phyloP scores from a whole-genome alignment of 2,329 filamentous ascomycete genomes.

The Ascochyta clinopodiicola region DNA sequence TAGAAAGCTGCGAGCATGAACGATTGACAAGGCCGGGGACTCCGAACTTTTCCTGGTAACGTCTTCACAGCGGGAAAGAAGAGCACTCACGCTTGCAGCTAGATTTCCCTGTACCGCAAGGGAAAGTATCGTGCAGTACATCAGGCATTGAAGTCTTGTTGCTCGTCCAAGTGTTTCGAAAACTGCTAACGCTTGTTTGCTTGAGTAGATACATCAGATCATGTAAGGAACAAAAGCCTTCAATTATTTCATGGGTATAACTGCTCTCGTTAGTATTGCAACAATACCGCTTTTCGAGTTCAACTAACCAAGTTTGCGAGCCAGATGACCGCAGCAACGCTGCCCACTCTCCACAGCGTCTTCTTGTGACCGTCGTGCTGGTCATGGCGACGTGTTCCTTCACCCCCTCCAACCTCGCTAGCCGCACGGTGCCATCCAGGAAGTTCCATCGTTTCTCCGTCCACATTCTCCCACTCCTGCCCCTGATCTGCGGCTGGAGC shows the following conservation, averaged over 20 bases:
- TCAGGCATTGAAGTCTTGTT: not conserved
- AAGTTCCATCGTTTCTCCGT: not conserved
- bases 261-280: not conserved
- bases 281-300: not conserved
- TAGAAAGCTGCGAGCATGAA: no score
- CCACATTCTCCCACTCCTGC: not conserved
- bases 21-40: no score
- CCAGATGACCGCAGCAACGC: slow-evolving; percentile 2
- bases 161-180: not conserved
- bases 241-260: not conserved
- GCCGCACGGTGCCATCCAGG: slow-evolving; percentile 9
- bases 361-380: not conserved
- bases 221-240: not conserved
- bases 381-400: not conserved
- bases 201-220: not conserved
- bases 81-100: no score
- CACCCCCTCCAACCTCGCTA: not conserved
- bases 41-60: no score
- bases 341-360: not conserved
- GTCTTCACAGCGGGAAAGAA: no score
- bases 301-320: not conserved
- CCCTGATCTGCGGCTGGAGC: not conserved
- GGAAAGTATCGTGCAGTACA: not conserved
- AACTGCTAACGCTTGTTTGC: not conserved
- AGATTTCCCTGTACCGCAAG: no score